Base-by-base conservation (phyloP, 305 asterid species). In the Fraxinus albicans region DNA sequence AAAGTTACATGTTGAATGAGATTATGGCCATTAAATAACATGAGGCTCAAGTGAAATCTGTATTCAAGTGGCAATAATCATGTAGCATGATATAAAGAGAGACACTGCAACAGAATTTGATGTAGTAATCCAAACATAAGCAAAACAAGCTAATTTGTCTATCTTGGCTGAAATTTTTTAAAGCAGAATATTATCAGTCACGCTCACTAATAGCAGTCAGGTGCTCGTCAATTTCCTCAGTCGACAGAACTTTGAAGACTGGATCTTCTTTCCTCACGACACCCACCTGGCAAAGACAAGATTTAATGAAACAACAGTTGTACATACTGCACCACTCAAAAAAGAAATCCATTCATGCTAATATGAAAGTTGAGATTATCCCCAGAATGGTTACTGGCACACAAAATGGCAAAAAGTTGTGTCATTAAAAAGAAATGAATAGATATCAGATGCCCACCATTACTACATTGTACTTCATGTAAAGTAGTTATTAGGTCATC, bases 201-300 rank as follows among this genome's bases (percentile, higher is more conserved):
- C 99, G 99, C 90, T 96, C 99, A 23, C 99, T 96, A 86, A 96
- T 96, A 65, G 99, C 96, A 47, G 98, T 94, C 75, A 96, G 87
- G 88, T 96, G 99, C 89, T 93, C 99, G 0, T 96, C 99, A 21
- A 96, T 93, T 92, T 94, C 99, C 77, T 96, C 99, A 0, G 98
- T 93, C 5, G 97, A 82, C 88, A 96, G 80, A 35, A 90, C 97
- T 88, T 90, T 91, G 85, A 96, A 96, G 81, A 87, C 75, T 58
- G 91, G 88, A 79, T 94, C 91, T 67, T 91, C 99, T 88, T 92
- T 88, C 86, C 89, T 88, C 91, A 95, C 97, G 67, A 96, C 97
- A 77, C 99, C 98, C 77, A 94, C 99, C 99, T 96, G 93, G 31
- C 67, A 76, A 78, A 70, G 80, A 84, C 34, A 79, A 38, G 67